Base-by-base conservation (phyloP, 2,329 filamentous ascomycete species). In the Zymoseptoria pseudotritici region DNA sequence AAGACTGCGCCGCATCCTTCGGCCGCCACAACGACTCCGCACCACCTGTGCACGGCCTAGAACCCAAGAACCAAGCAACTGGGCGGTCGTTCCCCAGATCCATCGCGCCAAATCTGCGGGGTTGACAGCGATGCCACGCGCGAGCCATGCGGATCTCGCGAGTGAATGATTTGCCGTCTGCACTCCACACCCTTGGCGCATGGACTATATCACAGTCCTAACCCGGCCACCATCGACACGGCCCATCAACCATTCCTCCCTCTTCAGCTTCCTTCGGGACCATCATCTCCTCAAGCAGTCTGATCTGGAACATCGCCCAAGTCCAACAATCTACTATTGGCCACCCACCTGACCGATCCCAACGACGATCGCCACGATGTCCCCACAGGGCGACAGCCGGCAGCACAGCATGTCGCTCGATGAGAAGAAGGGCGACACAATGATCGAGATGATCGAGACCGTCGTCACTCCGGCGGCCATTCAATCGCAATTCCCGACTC, bases 351-450 rank as follows among this genome's bases (percentile, higher is more conserved):
- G 31, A 53, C 31, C 26, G 20, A 26, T 6, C 24, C 13, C 56
- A 42, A 29, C 56, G 52, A 31, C 46, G 22, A 22, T 57, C 36
- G 10, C 36, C 36, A 42, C 36, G 36, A 42, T 42, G 36, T 42
- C 36, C 36, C 36, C 36, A 42, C 36, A 42, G 17, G 36, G 36
- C 36, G 36, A 17, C 36, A 11, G 17, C 36, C 36, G 36, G 36
- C 36, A 42, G 36, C 36, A 42, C 13, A 42, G 36, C 11, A 42
- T 42, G 36, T 42, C 36, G 36, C 36, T 42, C 2, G 58, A 56
- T 29, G 42, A 19, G 22, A 29, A 74, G 50, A 72, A 75, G 49
- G 71, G 76, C 46, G 67, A 70, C 36, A 66, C 70, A 36, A 73
- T 73, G 3, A 65, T 76, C 29, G 60, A 64, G 2, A 73, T 72